Percentiles rank a stretch among this genome's conserved stretches.
phyloP scores from a whole-genome alignment of 148 eudicot genomes.

The Cornus florida region DNA sequence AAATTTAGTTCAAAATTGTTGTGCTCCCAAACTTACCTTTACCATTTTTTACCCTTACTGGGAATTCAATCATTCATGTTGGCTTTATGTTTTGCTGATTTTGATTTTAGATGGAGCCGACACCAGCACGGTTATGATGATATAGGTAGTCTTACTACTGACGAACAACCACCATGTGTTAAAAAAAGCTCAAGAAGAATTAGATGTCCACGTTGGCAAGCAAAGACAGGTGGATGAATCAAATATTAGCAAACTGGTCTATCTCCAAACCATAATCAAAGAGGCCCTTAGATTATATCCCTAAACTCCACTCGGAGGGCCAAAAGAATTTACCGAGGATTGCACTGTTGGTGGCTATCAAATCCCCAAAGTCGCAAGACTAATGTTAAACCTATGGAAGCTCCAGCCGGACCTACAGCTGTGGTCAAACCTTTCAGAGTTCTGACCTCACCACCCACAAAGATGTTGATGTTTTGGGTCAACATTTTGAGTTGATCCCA shows the following conservation, averaged over 20 bases:
- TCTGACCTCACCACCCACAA: slow-evolving; percentile 27
- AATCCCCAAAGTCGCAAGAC: slow-evolving; percentile 28
- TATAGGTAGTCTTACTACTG: slow-evolving; percentile 31
- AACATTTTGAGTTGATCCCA: slow-evolving; percentile 31
- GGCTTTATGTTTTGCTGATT: slow-evolving; percentile 14
- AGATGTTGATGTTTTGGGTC: slow-evolving; percentile 28
- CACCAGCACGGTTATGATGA: slow-evolving; percentile 23
- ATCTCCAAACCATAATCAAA: slow-evolving; percentile 37
- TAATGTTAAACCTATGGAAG: slow-evolving; percentile 22
- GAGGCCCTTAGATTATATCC: slow-evolving; percentile 40
- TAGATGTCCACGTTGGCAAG: slow-evolving; percentile 23
- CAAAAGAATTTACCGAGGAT: slow-evolving; percentile 21
- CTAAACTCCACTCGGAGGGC: slow-evolving; percentile 17
- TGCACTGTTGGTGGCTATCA: slow-evolving; percentile 28
- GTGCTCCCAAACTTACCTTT: no score
- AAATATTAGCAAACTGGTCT: slow-evolving; percentile 23
- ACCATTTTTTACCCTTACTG: no score
- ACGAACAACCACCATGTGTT: slow-evolving; percentile 19
- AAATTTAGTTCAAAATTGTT: no score
- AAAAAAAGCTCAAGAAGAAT: slow-evolving; percentile 29
- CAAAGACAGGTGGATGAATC: slow-evolving; percentile 25
- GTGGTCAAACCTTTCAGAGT: slow-evolving; percentile 24
- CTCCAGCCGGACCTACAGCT: no score
- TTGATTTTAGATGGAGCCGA: slow-evolving; percentile 29
- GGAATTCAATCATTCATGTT: not conserved